A percentile compares a stretch with the other conserved stretches of the same genome.
Conservation (phyloP, 345 rosid species). For the Pistacia atlantica region DNA sequence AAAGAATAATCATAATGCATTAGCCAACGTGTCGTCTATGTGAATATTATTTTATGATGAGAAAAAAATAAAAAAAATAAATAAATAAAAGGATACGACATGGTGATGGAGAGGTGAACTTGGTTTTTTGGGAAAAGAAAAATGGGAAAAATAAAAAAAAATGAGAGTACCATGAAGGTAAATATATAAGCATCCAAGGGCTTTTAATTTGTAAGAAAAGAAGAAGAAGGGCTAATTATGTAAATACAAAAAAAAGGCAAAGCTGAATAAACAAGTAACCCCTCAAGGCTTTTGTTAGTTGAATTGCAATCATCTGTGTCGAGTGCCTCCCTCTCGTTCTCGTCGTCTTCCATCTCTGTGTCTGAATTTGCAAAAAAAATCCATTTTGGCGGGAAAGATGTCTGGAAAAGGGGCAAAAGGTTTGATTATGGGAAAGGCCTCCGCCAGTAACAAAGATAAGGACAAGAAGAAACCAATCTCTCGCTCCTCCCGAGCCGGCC, state of each 20-base stretch:
- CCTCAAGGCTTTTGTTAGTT: neutral
- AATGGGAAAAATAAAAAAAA: neutral
- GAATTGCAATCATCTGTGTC: neutral
- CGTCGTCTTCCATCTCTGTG: neutral
- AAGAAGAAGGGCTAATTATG: slow-evolving; percentile 8
- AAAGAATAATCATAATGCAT: too few species aligned
- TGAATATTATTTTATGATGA: too few species aligned
- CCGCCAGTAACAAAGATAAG: slow-evolving; percentile 43
- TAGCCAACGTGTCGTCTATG: too few species aligned
- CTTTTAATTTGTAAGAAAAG: neutral
- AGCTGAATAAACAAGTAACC: neutral
- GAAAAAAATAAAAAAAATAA: too few species aligned
- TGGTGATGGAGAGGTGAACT: neutral
- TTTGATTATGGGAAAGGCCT: slow-evolving; percentile 46
- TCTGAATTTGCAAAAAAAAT: too few species aligned
- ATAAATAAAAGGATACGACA: too few species aligned
- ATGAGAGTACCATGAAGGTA: neutral
- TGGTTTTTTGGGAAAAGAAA: neutral
- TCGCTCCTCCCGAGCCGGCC: slow-evolving; percentile 87
- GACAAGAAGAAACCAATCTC: slow-evolving; percentile 74
- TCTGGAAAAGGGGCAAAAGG: slow-evolving; percentile 70
- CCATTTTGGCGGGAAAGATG: slow-evolving; percentile 40
- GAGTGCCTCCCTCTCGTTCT: neutral
- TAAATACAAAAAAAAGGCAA: neutral
- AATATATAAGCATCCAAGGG: slow-evolving; percentile 3